Conservation (phyloP, 139 green algal genomes). For the Coccomyxa sp. region DNA sequence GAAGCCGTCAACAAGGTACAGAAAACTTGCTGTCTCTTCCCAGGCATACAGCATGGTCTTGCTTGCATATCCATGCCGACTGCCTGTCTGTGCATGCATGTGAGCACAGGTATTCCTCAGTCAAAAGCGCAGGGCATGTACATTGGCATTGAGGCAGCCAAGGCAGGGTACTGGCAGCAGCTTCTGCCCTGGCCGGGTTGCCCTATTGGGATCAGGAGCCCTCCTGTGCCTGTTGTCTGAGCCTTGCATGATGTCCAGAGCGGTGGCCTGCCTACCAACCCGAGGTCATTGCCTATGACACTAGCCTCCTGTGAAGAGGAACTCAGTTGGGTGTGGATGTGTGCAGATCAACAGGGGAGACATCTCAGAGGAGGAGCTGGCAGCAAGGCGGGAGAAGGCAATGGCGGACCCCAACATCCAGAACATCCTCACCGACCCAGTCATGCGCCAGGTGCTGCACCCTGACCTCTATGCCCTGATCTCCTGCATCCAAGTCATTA, state of each 20-base stretch:
- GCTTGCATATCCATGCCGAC: not conserved
- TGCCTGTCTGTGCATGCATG: not conserved
- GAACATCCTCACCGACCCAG: slow-evolving; percentile 87
- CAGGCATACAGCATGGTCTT: not conserved
- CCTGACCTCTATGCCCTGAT: too few relatives aligned
- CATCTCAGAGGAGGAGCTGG: slow-evolving; percentile 85
- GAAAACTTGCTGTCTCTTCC: not conserved
- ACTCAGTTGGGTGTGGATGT: not conserved
- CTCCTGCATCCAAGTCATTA: not conserved
- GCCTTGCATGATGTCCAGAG: not conserved
- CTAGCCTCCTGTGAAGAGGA: not conserved
- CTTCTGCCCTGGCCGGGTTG: not conserved
- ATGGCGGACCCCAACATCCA: slow-evolving; percentile 97
- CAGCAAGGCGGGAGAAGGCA: slow-evolving; percentile 74
- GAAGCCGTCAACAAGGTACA: slow-evolving; percentile 64
- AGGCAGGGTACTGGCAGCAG: not conserved
- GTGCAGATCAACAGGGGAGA: slow-evolving; percentile 54
- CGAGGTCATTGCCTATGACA: not conserved
- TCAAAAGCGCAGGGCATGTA: not conserved
- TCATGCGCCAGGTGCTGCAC: slow-evolving; percentile 77
- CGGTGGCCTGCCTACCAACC: not conserved
- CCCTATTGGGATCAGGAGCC: too few relatives aligned
- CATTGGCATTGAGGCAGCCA: not conserved
- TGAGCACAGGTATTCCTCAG: not conserved
- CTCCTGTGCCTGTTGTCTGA: not conserved